phyloP scores from a whole-genome alignment of 106 monocot genomes.

The Acorus calamus region DNA sequence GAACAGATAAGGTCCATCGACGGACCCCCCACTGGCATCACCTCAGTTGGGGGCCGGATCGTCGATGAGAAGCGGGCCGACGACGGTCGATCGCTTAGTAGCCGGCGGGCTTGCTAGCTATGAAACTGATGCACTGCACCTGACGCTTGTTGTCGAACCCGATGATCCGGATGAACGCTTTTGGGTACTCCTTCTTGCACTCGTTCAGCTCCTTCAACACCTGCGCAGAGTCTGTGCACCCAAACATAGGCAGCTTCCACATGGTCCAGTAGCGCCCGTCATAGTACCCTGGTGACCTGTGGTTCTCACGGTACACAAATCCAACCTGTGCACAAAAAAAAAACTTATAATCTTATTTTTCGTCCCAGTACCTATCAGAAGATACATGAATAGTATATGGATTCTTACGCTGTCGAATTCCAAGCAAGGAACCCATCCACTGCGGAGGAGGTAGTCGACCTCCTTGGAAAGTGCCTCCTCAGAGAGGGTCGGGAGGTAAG shows the following conservation, averaged over 20 bases:
- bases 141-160: conserved; percentile 43
- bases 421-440: conserved; percentile 43
- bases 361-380: too few species aligned
- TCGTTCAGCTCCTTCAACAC: conserved; percentile 34
- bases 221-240: conserved; percentile 40
- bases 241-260: conserved; percentile 75
- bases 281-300: conserved; percentile 49
- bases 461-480: conserved; percentile 30
- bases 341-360: too few species aligned
- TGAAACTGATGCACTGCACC: too few species aligned
- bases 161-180: conserved; percentile 29
- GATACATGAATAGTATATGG: too few species aligned
- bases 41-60: too few species aligned
- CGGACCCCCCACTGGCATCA: too few species aligned
- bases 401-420: conserved; percentile 43
- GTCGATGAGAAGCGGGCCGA: too few species aligned
- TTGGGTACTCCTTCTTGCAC: conserved; percentile 40
- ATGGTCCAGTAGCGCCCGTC: conserved; percentile 75
- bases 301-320: conserved; percentile 39
- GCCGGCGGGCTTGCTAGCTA: too few species aligned
- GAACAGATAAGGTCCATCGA: too few species aligned
- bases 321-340: conserved; percentile 16
- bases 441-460: conserved; percentile 41
- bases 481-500: conserved; percentile 44
- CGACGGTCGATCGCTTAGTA: too few species aligned